A percentile compares a stretch with the other conserved stretches of the same genome.
Evolutionary conservation across 1,139 yeast species (phyloP).

Genomic region (Geotrichum reessii): DNA sequence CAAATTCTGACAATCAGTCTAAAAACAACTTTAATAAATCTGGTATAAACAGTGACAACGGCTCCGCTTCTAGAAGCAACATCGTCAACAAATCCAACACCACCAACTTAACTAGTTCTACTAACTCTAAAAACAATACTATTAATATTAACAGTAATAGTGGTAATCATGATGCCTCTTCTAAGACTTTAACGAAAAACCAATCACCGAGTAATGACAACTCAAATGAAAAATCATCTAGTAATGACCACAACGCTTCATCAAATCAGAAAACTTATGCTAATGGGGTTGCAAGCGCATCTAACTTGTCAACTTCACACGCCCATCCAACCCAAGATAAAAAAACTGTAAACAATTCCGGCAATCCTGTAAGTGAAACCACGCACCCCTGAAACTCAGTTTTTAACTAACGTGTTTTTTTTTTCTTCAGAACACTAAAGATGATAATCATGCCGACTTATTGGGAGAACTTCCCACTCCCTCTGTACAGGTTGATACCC

Average conservation of each 20-base stretch:
- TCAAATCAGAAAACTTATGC: neutral
- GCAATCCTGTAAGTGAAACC: neutral
- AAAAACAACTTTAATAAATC: neutral
- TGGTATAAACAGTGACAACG: neutral
- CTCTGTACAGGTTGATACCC: slow-evolving; percentile 48
- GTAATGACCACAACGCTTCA: neutral
- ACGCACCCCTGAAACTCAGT: neutral
- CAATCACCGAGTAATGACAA: neutral
- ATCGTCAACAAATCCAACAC: neutral
- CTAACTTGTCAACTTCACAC: slow-evolving; percentile 2
- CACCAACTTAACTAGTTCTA: no score
- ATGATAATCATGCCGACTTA: neutral
- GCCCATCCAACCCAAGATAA: slow-evolving; percentile 1
- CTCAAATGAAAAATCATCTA: neutral
- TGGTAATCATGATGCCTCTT: neutral
- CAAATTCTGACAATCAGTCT: neutral
- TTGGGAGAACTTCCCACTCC: slow-evolving; percentile 16
- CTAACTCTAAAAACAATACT: neutral
- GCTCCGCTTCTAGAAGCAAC: neutral
- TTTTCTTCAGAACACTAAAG: neutral
- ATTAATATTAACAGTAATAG: neutral
- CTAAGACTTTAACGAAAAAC: neutral
- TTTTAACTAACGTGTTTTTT: neutral
- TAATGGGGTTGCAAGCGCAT: neutral
- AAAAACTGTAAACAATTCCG: neutral